These are phyloP conservation scores for Strobilomyces dryophilus DNA, from an alignment of 768 basidiomycete genomes.

Conservation along the genomic window DNA sequence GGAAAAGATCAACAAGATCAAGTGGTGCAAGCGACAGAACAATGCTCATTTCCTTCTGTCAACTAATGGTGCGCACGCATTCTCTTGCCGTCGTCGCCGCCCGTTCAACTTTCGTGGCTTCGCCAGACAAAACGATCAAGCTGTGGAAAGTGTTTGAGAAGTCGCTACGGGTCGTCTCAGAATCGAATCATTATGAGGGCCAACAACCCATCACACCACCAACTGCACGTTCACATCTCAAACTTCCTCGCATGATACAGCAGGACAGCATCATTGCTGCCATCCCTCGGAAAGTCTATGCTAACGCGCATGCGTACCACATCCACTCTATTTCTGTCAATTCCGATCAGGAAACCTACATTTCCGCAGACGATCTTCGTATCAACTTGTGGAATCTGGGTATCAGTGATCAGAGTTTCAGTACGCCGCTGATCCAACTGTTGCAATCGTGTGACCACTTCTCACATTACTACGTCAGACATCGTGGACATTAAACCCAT, in stretches of 20 bases:
- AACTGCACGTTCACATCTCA: constrained; percentile 53
- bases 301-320: constrained; percentile 99
- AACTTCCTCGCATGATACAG: constrained; percentile 85
- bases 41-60: constrained; percentile 95
- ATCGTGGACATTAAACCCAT: constrained; percentile 99
- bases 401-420: constrained; percentile 98
- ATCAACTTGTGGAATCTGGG: constrained; percentile 99
- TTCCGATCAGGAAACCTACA: constrained; percentile 99
- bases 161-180: constrained; percentile 89
- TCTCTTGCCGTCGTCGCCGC: background rate
- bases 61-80: constrained; percentile 73
- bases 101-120: background rate
- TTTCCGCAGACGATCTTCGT: constrained; percentile 96
- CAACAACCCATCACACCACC: constrained; percentile 68
- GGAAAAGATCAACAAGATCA: constrained; percentile 99
- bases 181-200: constrained; percentile 90
- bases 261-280: constrained; percentile 99
- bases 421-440: constrained; percentile 48
- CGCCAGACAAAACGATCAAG: constrained; percentile 97
- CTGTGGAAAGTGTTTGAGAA: constrained; percentile 99
- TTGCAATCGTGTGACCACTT: background rate
- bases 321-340: constrained; percentile 99
- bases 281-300: constrained; percentile 97
- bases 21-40: constrained; percentile 99
- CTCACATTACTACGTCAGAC: constrained; percentile 46